phyloP scores from a whole-genome alignment of 2,329 filamentous ascomycete genomes.

The Domatiomyces globalis region DNA sequence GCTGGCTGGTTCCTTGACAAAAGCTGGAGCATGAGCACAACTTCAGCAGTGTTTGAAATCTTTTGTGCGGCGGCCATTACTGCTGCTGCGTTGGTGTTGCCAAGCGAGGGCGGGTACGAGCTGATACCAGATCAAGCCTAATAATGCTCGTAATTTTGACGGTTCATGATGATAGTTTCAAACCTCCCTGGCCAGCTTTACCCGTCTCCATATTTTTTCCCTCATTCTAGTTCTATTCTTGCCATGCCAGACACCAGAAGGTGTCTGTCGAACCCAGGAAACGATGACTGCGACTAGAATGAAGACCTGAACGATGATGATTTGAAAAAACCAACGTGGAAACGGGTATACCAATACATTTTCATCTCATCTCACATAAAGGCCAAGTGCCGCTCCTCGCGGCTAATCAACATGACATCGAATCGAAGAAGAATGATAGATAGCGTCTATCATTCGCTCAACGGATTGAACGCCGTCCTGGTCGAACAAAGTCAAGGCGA shows the following conservation, averaged over 20 bases:
- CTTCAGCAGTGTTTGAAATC: slow-evolving; percentile 43
- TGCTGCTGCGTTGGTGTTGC: slow-evolving; percentile 54
- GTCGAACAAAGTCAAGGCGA: background rate
- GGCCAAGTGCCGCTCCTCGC: too few relatives aligned
- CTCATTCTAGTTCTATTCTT: too few relatives aligned
- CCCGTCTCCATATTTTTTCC: background rate
- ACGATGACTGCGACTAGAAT: too few relatives aligned
- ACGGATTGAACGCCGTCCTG: background rate
- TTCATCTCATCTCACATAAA: too few relatives aligned
- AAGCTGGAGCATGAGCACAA: slow-evolving; percentile 60
- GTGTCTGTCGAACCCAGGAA: too few relatives aligned
- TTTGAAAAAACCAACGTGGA: too few relatives aligned
- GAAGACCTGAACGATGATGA: too few relatives aligned
- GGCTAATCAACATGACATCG: too few relatives aligned
- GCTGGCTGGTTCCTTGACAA: slow-evolving; percentile 67
- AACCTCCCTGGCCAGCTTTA: background rate
- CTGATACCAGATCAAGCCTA: slow-evolving; percentile 41
- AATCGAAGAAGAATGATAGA: background rate
- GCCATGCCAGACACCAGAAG: too few relatives aligned
- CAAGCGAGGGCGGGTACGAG: slow-evolving; percentile 76
- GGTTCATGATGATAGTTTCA: background rate
- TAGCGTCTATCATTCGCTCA: background rate
- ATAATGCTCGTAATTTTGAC: background rate
- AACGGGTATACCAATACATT: too few relatives aligned
- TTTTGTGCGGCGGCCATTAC: slow-evolving; percentile 45